Base-by-base conservation (phyloP, 2,329 filamentous ascomycete genomes). In the Colletotrichum eremochloae region DNA sequence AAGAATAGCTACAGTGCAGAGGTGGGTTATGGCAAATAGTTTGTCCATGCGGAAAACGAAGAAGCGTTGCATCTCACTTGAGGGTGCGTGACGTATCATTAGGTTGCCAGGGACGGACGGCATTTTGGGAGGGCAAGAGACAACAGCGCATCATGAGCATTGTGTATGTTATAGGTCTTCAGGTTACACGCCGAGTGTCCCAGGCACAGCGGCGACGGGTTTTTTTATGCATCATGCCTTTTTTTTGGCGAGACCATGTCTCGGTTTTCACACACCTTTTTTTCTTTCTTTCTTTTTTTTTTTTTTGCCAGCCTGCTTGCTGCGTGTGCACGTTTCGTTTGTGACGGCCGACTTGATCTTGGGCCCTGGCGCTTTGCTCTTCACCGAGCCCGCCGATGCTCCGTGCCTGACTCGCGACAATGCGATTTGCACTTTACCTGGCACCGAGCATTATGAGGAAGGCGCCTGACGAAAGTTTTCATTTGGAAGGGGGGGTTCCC, bases 141-240 rank as follows among this genome's bases (percentile, higher is more conserved):
- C 29, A 57, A 72, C 61, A 70, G 66, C 66, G 70, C 61, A 72
- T 65, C 53, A 64, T 56, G 60, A 68, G 67, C 70, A 64, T 72
- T 52, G 63, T 69, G 57, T 72, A 65, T 44, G 70, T 61, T 65
- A 72, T 56, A 69, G 66, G 67, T 53, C 61, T 72, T 50, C 36
- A 57, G 60, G 60, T 70, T 70, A 50, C 57, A 50, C 33, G 38
- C 64, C 70, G 38, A 33, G 53, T 64, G 60, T 72, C 66, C 69
- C 66, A 72, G 66, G 70, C 66, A 70, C 53, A 50, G 55, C 46
- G 67, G 56, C 65, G 8, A 44, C 29, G 61, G 46, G 48, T 67
- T 63, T 38, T 40, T 31, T 33, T 29, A 68, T 68, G 65, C 65
- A 72, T 63, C 58, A 12, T 36, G 53, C 68, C 55, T 56, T n/a